Base-by-base conservation (phyloP, 2,329 filamentous ascomycete species). In the Diatrype stigma region DNA sequence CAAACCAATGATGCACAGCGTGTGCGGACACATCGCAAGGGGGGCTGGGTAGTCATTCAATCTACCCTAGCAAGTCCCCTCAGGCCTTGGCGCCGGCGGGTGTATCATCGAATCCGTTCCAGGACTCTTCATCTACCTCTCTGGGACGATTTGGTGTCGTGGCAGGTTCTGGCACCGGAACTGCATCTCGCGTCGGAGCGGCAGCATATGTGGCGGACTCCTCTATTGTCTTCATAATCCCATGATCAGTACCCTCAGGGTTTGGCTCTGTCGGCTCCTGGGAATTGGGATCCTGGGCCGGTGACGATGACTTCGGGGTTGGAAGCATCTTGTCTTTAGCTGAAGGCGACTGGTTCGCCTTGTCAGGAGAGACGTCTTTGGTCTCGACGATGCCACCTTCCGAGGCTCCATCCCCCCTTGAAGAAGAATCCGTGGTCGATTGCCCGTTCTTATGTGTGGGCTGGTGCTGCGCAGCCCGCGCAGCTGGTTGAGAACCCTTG, bases 91-190 rank as follows among this genome's bases (percentile, higher is more conserved):
- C n/a, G 10, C 22, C 21, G 37, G 47, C 45, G 30, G 50, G 48
- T 4, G 49, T 30, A 54, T 73, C 69, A 21, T 70, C 62, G 49
- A 73, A 73, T 4, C 70, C 72, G 48, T 73, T 71, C 70, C 71
- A 73, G 8, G 72, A 72, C 55, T 70, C 49, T 32, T 61, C 67
- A 21, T 62, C 54, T 6, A 56, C 50, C 34, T 64, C 55, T 32
- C 58, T 63, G 48, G 46, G 40, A 12, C 21, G 17, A 4, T 47
- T 45, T 5, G 30, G 34, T 22, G 51, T 49, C 6, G 47, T 11
- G 3, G 54, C 51, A 40, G 59, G 53, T 46, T 58, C 46, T 42
- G 57, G 35, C 34, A 46, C 26, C 3, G 46, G 6, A 40, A 30
- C 16, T 16, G 23, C n/a, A n/a, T 58, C 46, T 42, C 56, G 35